phyloP scores from a whole-genome alignment of 164 flowering plant genomes.

The Brasenia schreberi region DNA sequence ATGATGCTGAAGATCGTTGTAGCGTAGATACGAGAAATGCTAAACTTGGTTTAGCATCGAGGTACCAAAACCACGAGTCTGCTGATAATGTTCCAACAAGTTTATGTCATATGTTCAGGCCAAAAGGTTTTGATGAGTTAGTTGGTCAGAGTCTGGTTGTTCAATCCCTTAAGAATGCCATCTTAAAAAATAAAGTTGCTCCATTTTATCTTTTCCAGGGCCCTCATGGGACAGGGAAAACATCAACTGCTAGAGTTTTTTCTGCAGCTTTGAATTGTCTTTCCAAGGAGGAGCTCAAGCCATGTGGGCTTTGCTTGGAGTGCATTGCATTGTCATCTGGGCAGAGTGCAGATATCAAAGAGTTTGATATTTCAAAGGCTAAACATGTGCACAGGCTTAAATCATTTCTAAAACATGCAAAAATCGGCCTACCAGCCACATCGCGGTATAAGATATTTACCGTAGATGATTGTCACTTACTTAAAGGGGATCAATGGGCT shows the following conservation, averaged over 20 bases:
- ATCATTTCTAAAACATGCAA: slow-evolving; percentile 33
- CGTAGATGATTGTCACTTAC: slow-evolving; percentile 75
- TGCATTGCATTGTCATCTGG: slow-evolving; percentile 56
- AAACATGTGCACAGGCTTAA: slow-evolving; percentile 34
- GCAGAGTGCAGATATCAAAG: slow-evolving; percentile 48
- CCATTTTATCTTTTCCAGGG: slow-evolving; percentile 80
- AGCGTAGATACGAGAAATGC: background rate
- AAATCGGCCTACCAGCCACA: background rate
- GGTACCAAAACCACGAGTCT: background rate
- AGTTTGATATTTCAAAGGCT: slow-evolving; percentile 55
- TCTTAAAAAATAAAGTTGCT: slow-evolving; percentile 34
- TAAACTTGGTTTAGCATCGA: background rate
- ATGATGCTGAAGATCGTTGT: background rate
- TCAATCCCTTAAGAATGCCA: slow-evolving; percentile 47
- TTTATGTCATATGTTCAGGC: slow-evolving; percentile 65
- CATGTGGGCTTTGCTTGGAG: slow-evolving; percentile 72
- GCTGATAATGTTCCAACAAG: background rate
- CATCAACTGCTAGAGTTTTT: slow-evolving; percentile 70
- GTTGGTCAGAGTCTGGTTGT: slow-evolving; percentile 69
- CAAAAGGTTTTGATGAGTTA: slow-evolving; percentile 60
- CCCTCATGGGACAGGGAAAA: slow-evolving; percentile 93
- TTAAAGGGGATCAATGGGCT: slow-evolving; percentile 61
- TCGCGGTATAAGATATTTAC: slow-evolving; percentile 11
- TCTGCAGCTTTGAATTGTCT: slow-evolving; percentile 89
- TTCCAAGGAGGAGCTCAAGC: slow-evolving; percentile 37